Evolutionary conservation across 129 eudicot species (phyloP).

Genomic region (Kitagawia praeruptora): DNA sequence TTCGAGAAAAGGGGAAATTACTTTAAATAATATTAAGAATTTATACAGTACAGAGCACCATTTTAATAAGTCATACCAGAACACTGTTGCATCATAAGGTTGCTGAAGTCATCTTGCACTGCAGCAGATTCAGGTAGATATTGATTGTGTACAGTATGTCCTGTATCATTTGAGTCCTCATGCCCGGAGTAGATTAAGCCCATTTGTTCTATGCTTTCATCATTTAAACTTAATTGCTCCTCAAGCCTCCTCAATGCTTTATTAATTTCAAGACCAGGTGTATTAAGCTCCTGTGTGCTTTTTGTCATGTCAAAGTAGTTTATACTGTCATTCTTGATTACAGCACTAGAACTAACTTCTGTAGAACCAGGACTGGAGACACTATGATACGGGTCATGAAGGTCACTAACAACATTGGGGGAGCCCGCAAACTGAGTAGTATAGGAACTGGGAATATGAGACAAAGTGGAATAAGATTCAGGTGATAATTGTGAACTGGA

Average conservation of each 20-base stretch:
- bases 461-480: constrained; percentile 37
- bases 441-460: constrained; percentile 50
- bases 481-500: constrained; percentile 34
- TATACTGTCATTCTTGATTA: constrained; percentile 32
- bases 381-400: constrained; percentile 44
- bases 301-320: constrained; percentile 28
- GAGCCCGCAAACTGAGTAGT: constrained; percentile 44
- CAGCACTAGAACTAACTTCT: constrained; percentile 63
- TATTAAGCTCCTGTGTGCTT: constrained; percentile 24
- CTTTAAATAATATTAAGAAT: background rate
- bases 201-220: constrained; percentile 45
- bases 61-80: constrained; percentile 38
- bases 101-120: constrained; percentile 30
- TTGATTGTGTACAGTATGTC: constrained; percentile 26
- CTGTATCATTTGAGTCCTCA: constrained; percentile 40
- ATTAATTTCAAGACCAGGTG: constrained; percentile 36
- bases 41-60: constrained; percentile 20
- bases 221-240: constrained; percentile 79
- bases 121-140: constrained; percentile 23
- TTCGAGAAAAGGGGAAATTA: background rate
- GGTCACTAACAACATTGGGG: constrained; percentile 30
- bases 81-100: constrained; percentile 26
- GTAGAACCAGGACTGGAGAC: constrained; percentile 61
- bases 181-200: constrained; percentile 28
- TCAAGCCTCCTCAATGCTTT: constrained; percentile 56